Evolutionary conservation across 345 rosid genomes (phyloP), one percentile per base, ranked within the genome.

Genomic region (Cardamine occulta): DNA sequence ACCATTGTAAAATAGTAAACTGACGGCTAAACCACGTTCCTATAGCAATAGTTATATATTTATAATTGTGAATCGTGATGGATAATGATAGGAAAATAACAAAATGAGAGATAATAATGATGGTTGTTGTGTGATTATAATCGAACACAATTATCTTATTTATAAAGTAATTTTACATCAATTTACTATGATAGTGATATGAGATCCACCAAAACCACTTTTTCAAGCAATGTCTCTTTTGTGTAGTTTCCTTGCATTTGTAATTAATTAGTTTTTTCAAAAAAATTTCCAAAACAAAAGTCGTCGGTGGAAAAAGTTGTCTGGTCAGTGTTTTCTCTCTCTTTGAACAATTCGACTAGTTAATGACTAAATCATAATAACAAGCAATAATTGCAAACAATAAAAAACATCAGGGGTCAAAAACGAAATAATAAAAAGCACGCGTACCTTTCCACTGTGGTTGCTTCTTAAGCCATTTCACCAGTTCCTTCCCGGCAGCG

Each of bases 371-470:
- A 28, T 39, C 8, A 7, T 51, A 68, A 21, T 7, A 15, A 44
- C 1, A 51, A 23, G 57, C 48, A 12, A 40, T 26, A 28, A 53
- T 42, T 7, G 12, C 12, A 73, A 55, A 44, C 4, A 0, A 34
- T 56, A 9, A n/a, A 56, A 66, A 74, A 57, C 19, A 7, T 23
- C 1, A 6, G 21, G 78, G 78, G 31, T 35, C 72, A 52, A 56
- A 74, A 74, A 10, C 21, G 6, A 32, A 63, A 57, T 57, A 37
- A 13, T 7, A 62, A 39, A 13, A 14, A 44, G 2, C 4, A 48
- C 11, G 44, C 7, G 24, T 77, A 78, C 81, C 82, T 29, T 80
- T 81, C 94, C 91, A 89, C 70, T 85, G 87, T 0, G 83, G 74
- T 34, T 77, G 74, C 34, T 58, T 18, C 11, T 28, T 54, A 0